Percentiles rank a stretch among this genome's conserved stretches.
These are phyloP conservation scores for Inga laurina DNA, from an alignment of 306 rosid genomes.

Conservation along the genomic window DNA sequence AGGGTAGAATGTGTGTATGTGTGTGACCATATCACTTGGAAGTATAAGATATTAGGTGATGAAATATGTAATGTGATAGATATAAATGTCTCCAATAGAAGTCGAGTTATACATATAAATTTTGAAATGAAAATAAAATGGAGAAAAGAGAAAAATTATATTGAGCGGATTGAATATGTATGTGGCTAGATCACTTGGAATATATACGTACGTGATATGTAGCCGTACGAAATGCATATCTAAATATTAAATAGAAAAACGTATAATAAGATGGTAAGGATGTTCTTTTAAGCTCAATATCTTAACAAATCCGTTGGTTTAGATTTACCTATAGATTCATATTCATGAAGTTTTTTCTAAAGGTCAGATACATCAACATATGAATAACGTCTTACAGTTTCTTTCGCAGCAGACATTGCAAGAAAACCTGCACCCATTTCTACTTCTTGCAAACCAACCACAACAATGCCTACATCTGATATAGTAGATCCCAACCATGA, in stretches of 20 bases:
- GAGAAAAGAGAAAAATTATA: neutral
- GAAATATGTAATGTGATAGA: neutral
- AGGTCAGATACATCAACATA: constrained; percentile 9
- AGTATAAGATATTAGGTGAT: neutral
- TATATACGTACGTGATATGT: neutral
- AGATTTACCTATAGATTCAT: neutral
- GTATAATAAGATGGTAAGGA: neutral
- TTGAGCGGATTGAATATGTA: neutral
- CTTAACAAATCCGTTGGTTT: neutral
- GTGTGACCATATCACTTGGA: neutral
- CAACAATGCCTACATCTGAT: constrained; percentile 93
- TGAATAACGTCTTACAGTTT: constrained; percentile 66
- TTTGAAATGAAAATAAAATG: neutral
- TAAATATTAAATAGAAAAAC: no score
- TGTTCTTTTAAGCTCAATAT: neutral
- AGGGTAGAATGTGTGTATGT: neutral
- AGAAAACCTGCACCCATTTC: constrained; percentile 99
- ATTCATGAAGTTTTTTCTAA: neutral
- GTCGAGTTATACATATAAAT: neutral
- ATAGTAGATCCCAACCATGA: constrained; percentile 91
- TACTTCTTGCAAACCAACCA: constrained; percentile 96
- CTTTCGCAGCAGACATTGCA: constrained; percentile 99
- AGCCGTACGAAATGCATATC: neutral
- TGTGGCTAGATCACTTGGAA: neutral
- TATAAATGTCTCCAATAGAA: neutral